Evolutionary conservation across 2,329 filamentous ascomycete genomes (phyloP).

Genomic region (Colletotrichum musicola): DNA sequence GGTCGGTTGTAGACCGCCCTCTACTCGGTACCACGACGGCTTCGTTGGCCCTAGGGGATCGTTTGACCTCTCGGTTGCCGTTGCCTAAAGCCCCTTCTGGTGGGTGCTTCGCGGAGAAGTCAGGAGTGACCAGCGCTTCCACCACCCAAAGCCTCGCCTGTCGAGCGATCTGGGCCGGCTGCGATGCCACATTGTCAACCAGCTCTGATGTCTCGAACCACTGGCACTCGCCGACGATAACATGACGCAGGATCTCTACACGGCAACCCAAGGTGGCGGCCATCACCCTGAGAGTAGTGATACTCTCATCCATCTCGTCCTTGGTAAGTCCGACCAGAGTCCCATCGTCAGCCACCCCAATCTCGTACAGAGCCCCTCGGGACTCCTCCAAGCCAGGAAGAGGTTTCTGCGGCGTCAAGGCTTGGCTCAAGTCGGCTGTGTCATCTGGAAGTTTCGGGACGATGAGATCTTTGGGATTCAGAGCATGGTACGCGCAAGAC

Average conservation of each 20-base stretch:
- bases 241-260: slow-evolving; percentile 83
- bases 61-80: slow-evolving; percentile 19
- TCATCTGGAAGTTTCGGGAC: slow-evolving; percentile 81
- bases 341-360: slow-evolving; percentile 95
- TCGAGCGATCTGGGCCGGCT: slow-evolving; percentile 42
- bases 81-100: slow-evolving; percentile 40
- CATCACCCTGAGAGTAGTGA: slow-evolving; percentile 89
- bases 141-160: slow-evolving; percentile 82
- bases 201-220: slow-evolving; percentile 66
- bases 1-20: slow-evolving; percentile 71
- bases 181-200: slow-evolving; percentile 44
- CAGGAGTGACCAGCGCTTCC: slow-evolving; percentile 88
- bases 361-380: slow-evolving; percentile 93
- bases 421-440: slow-evolving; percentile 58
- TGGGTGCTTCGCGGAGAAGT: slow-evolving; percentile 59
- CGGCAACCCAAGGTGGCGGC: slow-evolving; percentile 90
- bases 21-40: slow-evolving; percentile 50
- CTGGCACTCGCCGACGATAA: slow-evolving; percentile 88
- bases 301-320: slow-evolving; percentile 93
- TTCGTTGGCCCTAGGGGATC: slow-evolving; percentile 11
- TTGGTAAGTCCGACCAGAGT: slow-evolving; percentile 88
- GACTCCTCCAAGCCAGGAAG: slow-evolving; percentile 91
- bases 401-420: slow-evolving; percentile 66
- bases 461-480: slow-evolving; percentile 79
- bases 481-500: slow-evolving; percentile 90